A percentile compares a stretch with the other conserved stretches of the same genome.
These are phyloP conservation scores for Colletotrichum spaethianum DNA, from an alignment of 2,329 filamentous ascomycete species.

Conservation along the genomic window DNA sequence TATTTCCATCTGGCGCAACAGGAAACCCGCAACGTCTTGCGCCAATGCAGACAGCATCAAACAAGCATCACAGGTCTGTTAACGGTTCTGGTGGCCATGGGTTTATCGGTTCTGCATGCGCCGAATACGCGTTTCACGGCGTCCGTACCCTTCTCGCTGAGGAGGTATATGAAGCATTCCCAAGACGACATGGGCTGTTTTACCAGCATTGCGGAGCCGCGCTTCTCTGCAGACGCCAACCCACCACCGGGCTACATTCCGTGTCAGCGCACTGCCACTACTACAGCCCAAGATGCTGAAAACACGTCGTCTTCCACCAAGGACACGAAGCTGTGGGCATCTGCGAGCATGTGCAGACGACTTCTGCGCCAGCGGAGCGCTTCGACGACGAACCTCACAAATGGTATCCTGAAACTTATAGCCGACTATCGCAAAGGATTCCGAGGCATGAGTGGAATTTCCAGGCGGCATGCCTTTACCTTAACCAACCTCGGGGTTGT, in stretches of 20 bases:
- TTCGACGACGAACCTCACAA: conserved; percentile 4
- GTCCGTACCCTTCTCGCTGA: conserved; percentile 10
- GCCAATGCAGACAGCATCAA: conserved; percentile 2
- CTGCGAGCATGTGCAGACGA: not conserved
- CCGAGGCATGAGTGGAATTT: not conserved
- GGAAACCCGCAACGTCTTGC: not conserved
- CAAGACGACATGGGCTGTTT: conserved; percentile 8
- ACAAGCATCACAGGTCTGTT: conserved; percentile 9
- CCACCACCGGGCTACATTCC: conserved; percentile 19
- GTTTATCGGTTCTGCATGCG: not conserved
- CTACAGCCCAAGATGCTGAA: not conserved
- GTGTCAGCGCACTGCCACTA: not conserved
- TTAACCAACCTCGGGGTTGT: conserved; percentile 15
- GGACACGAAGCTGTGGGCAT: conserved; percentile 2
- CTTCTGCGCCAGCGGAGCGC: not conserved
- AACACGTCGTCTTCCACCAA: not conserved
- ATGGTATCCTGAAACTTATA: conserved; percentile 3
- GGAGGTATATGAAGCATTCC: not conserved
- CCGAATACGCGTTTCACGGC: conserved; percentile 3
- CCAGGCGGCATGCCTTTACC: conserved; percentile 13
- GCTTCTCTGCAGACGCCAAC: conserved; percentile 10
- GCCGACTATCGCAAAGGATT: not conserved
- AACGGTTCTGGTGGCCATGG: not conserved
- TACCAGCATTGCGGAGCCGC: conserved; percentile 10
- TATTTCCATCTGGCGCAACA: not conserved